These are phyloP conservation scores for Suillus alpinus DNA, from an alignment of 768 basidiomycete genomes.

Conservation along the genomic window DNA sequence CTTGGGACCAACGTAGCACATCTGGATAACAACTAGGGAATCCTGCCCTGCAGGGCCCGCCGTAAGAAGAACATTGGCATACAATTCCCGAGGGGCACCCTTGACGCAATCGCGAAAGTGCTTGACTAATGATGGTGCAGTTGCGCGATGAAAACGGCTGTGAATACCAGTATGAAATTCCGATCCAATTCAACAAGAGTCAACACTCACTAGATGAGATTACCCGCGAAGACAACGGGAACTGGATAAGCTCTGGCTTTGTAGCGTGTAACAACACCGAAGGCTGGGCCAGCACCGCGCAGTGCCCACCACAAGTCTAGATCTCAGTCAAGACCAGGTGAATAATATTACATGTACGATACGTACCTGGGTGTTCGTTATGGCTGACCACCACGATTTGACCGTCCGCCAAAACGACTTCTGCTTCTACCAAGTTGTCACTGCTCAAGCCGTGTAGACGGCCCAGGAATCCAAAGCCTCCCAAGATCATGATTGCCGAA, in stretches of 20 bases:
- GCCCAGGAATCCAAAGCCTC: slow-evolving; percentile 87
- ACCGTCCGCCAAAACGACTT: slow-evolving; percentile 90
- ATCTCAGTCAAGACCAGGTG: background rate
- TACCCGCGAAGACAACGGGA: slow-evolving; percentile 89
- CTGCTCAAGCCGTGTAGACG: slow-evolving; percentile 82
- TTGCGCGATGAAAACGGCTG: slow-evolving; percentile 86
- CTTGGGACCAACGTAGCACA: slow-evolving; percentile 81
- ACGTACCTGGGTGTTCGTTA: slow-evolving; percentile 63
- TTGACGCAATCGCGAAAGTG: slow-evolving; percentile 95
- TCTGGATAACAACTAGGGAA: slow-evolving; percentile 86
- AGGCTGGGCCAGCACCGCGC: slow-evolving; percentile 77
- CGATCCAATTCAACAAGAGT: background rate
- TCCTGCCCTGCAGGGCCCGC: slow-evolving; percentile 84
- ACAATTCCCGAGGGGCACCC: slow-evolving; percentile 80
- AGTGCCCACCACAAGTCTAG: slow-evolving; percentile 87
- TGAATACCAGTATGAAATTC: slow-evolving; percentile 5
- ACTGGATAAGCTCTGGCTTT: slow-evolving; percentile 87
- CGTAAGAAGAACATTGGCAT: slow-evolving; percentile 87
- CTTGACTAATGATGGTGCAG: slow-evolving; percentile 82
- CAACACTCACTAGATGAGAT: slow-evolving; percentile 78
- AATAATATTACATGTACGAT: slow-evolving; percentile 11
- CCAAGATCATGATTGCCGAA: slow-evolving; percentile 77
- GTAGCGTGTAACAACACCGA: slow-evolving; percentile 88
- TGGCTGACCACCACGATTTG: slow-evolving; percentile 77
- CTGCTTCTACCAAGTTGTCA: slow-evolving; percentile 88